A percentile compares a stretch with the other conserved stretches of the same genome.
Conservation (phyloP, 306 rosid genomes). For the Rosa persica region DNA sequence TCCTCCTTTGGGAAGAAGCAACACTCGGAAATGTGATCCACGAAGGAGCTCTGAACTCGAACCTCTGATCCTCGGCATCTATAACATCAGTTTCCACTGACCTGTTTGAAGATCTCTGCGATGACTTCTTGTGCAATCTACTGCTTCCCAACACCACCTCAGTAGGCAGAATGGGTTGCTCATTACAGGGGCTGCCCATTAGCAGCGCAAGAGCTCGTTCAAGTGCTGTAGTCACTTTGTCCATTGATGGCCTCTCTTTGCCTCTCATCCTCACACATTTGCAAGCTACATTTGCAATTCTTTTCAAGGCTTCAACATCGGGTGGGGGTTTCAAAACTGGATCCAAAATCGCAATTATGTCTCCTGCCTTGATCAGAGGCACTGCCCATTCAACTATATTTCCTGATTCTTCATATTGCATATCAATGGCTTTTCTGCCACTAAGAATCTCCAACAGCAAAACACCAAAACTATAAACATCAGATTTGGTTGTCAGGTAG, state of each 20-base stretch:
- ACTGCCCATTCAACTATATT: constrained; percentile 98
- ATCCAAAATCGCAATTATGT: constrained; percentile 53
- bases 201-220: constrained; percentile 80
- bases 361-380: constrained; percentile 76
- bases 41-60: constrained; percentile 87
- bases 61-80: constrained; percentile 77
- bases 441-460: constrained; percentile 80
- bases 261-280: constrained; percentile 97
- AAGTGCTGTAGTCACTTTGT: constrained; percentile 87
- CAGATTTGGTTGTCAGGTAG: constrained; percentile 93
- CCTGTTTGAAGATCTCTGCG: constrained; percentile 80
- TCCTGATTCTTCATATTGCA: constrained; percentile 77
- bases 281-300: constrained; percentile 90
- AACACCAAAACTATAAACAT: constrained; percentile 94
- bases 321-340: constrained; percentile 70
- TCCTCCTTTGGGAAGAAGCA: constrained; percentile 94
- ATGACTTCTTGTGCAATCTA: constrained; percentile 82
- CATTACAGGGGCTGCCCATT: constrained; percentile 90
- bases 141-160: constrained; percentile 92
- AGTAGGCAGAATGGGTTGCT: constrained; percentile 93
- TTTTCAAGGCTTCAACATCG: constrained; percentile 74
- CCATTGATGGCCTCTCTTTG: constrained; percentile 97
- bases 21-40: constrained; percentile 98
- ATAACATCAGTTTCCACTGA: constrained; percentile 71
- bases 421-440: constrained; percentile 93